Conservation (phyloP, 352 stramenopile genomes). For the Phytophthora multivora region DNA sequence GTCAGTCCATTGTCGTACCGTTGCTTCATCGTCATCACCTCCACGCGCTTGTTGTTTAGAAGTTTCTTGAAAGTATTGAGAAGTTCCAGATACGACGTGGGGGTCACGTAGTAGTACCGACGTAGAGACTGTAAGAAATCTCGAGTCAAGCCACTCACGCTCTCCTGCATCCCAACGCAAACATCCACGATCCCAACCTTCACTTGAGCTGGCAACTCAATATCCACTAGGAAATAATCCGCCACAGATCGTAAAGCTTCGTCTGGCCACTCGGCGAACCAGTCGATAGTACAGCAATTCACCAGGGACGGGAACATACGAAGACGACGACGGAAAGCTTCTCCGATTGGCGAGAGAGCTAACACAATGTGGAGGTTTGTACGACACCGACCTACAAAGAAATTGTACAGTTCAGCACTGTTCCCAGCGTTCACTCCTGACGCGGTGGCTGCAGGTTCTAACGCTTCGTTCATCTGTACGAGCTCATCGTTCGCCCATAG, state of each 20-base stretch:
- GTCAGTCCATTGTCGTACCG: slow-evolving; percentile 93
- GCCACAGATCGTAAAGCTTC: slow-evolving; percentile 94
- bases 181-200: slow-evolving; percentile 93
- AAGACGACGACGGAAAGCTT: slow-evolving; percentile 92
- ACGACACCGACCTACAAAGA: slow-evolving; percentile 90
- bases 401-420: slow-evolving; percentile 85
- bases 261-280: slow-evolving; percentile 96
- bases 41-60: slow-evolving; percentile 88
- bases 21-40: slow-evolving; percentile 92
- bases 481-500: slow-evolving; percentile 92
- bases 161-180: slow-evolving; percentile 95
- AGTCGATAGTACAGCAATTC: slow-evolving; percentile 97
- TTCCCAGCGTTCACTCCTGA: slow-evolving; percentile 77
- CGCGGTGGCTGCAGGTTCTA: slow-evolving; percentile 64
- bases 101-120: slow-evolving; percentile 96
- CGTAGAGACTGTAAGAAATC: slow-evolving; percentile 89
- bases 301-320: slow-evolving; percentile 97
- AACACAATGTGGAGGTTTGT: slow-evolving; percentile 96
- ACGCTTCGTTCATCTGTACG: slow-evolving; percentile 77
- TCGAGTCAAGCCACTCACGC: slow-evolving; percentile 80
- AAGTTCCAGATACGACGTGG: slow-evolving; percentile 94
- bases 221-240: slow-evolving; percentile 90
- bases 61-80: slow-evolving; percentile 96
- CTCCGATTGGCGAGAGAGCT: slow-evolving; percentile 92
- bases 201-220: slow-evolving; percentile 78